Percentiles rank a stretch among this genome's conserved stretches.
phyloP scores from a whole-genome alignment of 2,329 filamentous ascomycete species.

The Fusarium papillatum region DNA sequence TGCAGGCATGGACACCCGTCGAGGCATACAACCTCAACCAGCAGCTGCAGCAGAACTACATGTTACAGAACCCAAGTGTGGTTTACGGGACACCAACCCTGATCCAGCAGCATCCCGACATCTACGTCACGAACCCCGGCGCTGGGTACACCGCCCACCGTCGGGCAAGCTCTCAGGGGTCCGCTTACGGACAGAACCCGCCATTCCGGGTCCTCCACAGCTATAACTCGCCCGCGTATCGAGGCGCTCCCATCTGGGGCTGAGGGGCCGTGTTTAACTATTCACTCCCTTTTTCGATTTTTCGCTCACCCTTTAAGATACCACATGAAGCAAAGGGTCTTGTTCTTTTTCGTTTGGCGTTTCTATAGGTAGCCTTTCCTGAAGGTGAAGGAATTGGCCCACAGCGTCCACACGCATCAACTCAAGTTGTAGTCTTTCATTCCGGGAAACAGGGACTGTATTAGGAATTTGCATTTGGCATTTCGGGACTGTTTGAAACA shows the following conservation, averaged over 20 bases:
- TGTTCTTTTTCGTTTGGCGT: constrained; percentile 24
- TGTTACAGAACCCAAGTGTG: constrained; percentile 34
- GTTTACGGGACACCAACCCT: constrained; percentile 35
- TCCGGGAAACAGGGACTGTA: constrained; percentile 9
- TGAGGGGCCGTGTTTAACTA: constrained; percentile 38
- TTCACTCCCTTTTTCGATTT: constrained; percentile 5
- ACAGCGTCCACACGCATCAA: constrained; percentile 40
- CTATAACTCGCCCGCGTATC: constrained; percentile 71
- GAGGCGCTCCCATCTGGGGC: constrained; percentile 68
- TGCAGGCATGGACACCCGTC: constrained; percentile 32
- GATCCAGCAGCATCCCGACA: constrained; percentile 37
- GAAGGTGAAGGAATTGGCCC: constrained; percentile 18
- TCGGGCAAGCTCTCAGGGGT: constrained; percentile 31
- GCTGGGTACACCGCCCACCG: constrained; percentile 22
- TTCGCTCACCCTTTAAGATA: constrained; percentile 32
- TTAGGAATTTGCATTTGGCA: constrained; percentile 17
- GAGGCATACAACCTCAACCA: constrained; percentile 36
- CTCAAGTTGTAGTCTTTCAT: constrained; percentile 29
- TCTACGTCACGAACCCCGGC: constrained; percentile 26
- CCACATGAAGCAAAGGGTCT: constrained; percentile 27
- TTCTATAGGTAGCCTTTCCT: constrained; percentile 34
- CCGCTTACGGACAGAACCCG: constrained; percentile 37
- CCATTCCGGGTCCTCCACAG: constrained; percentile 69
- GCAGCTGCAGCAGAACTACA: constrained; percentile 37
- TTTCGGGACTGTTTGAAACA: constrained; percentile 9